Conservation (phyloP, 441 rosid genomes). For the Euphorbia celastroides region DNA sequence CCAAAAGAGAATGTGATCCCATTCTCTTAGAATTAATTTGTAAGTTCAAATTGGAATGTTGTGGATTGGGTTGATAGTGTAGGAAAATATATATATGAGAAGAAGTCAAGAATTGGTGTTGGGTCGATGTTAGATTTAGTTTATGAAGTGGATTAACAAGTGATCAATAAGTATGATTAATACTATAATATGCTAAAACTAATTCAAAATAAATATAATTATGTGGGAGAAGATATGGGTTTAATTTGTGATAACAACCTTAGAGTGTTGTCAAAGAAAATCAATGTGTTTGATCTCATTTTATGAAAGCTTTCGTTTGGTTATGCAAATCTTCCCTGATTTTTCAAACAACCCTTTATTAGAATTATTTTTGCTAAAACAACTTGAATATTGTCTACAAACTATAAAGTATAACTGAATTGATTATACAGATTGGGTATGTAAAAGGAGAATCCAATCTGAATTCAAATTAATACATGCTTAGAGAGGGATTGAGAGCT, state of each 20-base stretch:
- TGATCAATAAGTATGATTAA: neutral
- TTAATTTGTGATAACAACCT: slow-evolving; percentile 7
- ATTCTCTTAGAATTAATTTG: neutral
- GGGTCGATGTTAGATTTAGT: neutral
- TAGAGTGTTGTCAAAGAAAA: slow-evolving; percentile 20
- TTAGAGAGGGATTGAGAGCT: too few species aligned
- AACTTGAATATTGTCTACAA: too few species aligned
- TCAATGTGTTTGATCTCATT: slow-evolving; percentile 9
- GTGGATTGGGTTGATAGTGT: neutral
- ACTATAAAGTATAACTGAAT: too few species aligned
- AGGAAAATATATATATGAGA: neutral
- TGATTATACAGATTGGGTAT: too few species aligned
- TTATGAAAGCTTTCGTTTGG: neutral
- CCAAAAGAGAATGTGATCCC: neutral
- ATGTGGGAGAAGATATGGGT: neutral
- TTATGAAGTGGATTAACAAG: neutral
- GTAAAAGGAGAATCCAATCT: too few species aligned
- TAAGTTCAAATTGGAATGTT: neutral
- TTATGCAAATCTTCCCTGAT: too few species aligned
- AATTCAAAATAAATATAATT: neutral
- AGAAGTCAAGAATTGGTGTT: neutral
- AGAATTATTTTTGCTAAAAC: too few species aligned
- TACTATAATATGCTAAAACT: too few species aligned
- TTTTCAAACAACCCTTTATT: too few species aligned
- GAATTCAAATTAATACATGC: too few species aligned